A percentile compares a stretch with the other conserved stretches of the same genome.
These are phyloP conservation scores for Cardamine resedifolia DNA, from an alignment of 345 rosid species.

Conservation along the genomic window DNA sequence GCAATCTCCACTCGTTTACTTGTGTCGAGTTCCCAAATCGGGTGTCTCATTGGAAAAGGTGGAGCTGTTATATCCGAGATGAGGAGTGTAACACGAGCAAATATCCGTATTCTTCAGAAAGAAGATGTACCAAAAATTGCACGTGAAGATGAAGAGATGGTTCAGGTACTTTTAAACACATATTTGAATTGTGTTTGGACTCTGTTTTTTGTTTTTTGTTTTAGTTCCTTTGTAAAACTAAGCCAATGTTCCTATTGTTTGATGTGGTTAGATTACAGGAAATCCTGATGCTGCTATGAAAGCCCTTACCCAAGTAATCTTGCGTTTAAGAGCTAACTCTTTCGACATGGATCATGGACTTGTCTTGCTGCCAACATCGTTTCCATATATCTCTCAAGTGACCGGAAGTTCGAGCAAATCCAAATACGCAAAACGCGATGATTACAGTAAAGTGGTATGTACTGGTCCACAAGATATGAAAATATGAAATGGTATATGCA, in stretches of 20 bases:
- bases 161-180: conserved; percentile 44
- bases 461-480: neutral
- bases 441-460: conserved; percentile 55
- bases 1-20: conserved; percentile 64
- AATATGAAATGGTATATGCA: conserved; percentile 3
- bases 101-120: conserved; percentile 56
- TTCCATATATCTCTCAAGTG: conserved; percentile 56
- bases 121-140: conserved; percentile 67
- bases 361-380: conserved; percentile 52
- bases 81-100: conserved; percentile 63
- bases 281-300: conserved; percentile 65
- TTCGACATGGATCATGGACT: conserved; percentile 68
- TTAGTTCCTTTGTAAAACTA: neutral
- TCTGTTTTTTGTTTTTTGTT: neutral
- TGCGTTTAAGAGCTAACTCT: conserved; percentile 62
- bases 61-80: conserved; percentile 74
- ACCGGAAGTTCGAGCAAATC: conserved; percentile 46
- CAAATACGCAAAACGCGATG: conserved; percentile 48
- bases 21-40: conserved; percentile 67
- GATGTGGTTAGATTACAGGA: conserved; percentile 57
- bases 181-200: neutral
- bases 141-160: conserved; percentile 67
- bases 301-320: conserved; percentile 61
- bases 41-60: conserved; percentile 77
- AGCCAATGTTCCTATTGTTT: neutral